Base-by-base conservation (phyloP, 2,329 filamentous ascomycete genomes). In the Colletotrichum tabaci region DNA sequence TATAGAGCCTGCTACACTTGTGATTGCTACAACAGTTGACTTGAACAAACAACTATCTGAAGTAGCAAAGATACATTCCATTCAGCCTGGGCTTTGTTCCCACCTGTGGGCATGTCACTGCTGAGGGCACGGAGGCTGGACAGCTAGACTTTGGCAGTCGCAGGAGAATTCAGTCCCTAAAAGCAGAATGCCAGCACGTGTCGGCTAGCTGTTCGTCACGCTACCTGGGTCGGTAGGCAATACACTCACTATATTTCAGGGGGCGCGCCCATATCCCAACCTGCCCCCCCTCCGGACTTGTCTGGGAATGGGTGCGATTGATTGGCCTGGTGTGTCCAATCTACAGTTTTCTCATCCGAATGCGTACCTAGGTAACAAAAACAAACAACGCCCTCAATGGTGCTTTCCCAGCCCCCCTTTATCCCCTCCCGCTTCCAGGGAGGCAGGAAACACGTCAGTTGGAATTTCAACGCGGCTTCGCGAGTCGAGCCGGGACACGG, bases 331-430 rank as follows among this genome's bases (percentile, higher is more conserved):
- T 15, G n/a, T 26, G n/a, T 13, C 12, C 46, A n/a, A 23, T 52
- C 10, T 10, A 23, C 15, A 23, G 18, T 23, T 21, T 38, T 13
- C 15, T 61, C n/a, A 30, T 47, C 46, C 58, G 30, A 61, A 38
- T 38, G 35, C 35, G n/a, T 35, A 16, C 18, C 49, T 46, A 12
- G 50, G 44, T 4, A 49, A 61, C 30, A 38, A 21, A 50, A 62
- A 50, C 21, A 52, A 62, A 62, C 60, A 62, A 62, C 47, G 38
- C 35, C 55, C 55, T 57, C 16, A n/a, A 52, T 47, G 18, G 38
- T 62, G 9, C n/a, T 42, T n/a, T 26, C 35, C 46, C 60, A 52
- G 47, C 60, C 46, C 58, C 58, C 46, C 44, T 61, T 47, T 50
- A 18, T 30, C 44, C 46, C 60, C 35, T 38, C 10, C 35, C 9